phyloP scores from a whole-genome alignment of 2,329 filamentous ascomycete genomes.

The Aspergillus brunneoviolaceus region DNA sequence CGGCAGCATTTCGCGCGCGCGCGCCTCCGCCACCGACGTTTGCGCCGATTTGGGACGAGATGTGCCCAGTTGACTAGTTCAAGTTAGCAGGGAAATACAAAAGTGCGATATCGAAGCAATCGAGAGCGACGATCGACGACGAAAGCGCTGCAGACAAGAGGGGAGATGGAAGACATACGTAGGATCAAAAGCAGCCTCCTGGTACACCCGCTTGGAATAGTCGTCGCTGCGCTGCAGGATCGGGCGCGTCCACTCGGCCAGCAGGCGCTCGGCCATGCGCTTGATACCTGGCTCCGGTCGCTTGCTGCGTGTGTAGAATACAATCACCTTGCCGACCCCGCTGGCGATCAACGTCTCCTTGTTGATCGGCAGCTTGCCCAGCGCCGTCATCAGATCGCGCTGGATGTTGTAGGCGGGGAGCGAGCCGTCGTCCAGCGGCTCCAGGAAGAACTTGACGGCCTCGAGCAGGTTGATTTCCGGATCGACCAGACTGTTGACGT shows the following conservation, averaged over 20 bases:
- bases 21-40: conserved; percentile 49
- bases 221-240: conserved; percentile 93
- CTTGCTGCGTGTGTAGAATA: conserved; percentile 96
- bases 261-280: conserved; percentile 85
- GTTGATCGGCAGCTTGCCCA: conserved; percentile 79
- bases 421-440: conserved; percentile 89
- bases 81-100: conserved; percentile 2
- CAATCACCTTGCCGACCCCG: conserved; percentile 91
- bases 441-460: conserved; percentile 94
- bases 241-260: conserved; percentile 92
- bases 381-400: conserved; percentile 81
- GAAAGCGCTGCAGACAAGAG: not conserved
- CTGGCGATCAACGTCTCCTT: conserved; percentile 88
- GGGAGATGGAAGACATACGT: conserved; percentile 34
- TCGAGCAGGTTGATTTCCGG: conserved; percentile 94
- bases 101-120: not conserved
- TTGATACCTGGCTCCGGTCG: conserved; percentile 86
- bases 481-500: conserved; percentile 81
- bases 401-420: conserved; percentile 97
- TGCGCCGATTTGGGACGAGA: conserved; percentile 36
- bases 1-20: conserved; percentile 53
- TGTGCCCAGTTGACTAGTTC: conserved; percentile 35
- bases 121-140: conserved; percentile 4
- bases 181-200: conserved; percentile 61
- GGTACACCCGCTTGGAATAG: conserved; percentile 77